Base-by-base conservation (phyloP, 2,329 filamentous ascomycete species). In the Fusarium zealandicum region DNA sequence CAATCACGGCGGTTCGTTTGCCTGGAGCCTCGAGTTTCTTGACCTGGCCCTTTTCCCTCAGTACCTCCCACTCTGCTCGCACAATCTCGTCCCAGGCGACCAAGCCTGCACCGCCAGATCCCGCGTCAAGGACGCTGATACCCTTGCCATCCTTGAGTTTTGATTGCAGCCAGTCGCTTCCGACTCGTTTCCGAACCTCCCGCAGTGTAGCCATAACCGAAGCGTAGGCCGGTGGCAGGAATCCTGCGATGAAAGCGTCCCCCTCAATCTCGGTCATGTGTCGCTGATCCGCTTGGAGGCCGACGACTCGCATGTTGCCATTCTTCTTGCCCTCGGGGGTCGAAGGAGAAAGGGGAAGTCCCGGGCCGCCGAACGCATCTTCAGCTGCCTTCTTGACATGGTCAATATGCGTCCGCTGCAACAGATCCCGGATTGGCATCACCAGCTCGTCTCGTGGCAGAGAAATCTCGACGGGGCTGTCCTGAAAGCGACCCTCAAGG, bases 1-100 rank as follows among this genome's bases (percentile, higher is more conserved):
- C 92, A 2, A 90, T 86, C 3, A 98, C 76, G 1, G 96, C 92
- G 0, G 91, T 93, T 47, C 90, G 89, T 70, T 89, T 92, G 1
- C 91, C 90, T 3, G 82, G 79, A 1, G 86, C 84, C 2, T 78
- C 71, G 0, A 73, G 69, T 1, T 74, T 78, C 18, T 65, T 61
- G 0, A 69, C 72, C 27, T 79, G 74, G 1, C 77, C 77, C 27
- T 78, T 75, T 4, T 85, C 82, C 20, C 70, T 82, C 75, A 93
- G 82, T 1, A 88, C 70, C 46, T 90, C 85, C 88, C 90, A 96
- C 70, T 98, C 93, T 0, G 93, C 89, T 57, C 86, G 81, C 12
- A 96, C 66, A 9, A 98, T 80, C 62, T 93, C 87, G 47, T 90
- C 80, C 85, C 90, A 93, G 6, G 90, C 91, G 5, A 90, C 74